These are phyloP conservation scores for Rhodotorula sp. DNA, from an alignment of 1,284 basidiomycete species.

Conservation along the genomic window DNA sequence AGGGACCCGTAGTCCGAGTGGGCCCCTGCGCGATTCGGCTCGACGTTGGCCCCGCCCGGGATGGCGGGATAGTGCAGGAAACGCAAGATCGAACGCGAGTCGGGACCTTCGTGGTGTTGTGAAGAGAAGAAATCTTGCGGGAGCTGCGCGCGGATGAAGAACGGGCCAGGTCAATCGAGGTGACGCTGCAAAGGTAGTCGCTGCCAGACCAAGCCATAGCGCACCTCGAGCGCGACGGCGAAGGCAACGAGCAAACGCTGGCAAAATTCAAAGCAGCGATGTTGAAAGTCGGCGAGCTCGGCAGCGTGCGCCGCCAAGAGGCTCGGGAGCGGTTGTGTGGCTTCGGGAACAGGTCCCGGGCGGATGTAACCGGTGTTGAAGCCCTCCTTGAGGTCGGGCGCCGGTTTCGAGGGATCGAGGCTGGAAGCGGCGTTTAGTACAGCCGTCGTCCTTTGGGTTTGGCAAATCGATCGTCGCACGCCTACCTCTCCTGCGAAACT, in stretches of 20 bases:
- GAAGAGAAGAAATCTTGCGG: slow-evolving; percentile 24
- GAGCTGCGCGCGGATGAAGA: slow-evolving; percentile 5
- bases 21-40: slow-evolving; percentile 34
- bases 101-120: slow-evolving; percentile 12
- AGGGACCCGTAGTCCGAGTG: slow-evolving; percentile 33
- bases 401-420: slow-evolving; percentile 30
- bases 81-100: slow-evolving; percentile 32
- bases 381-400: slow-evolving; percentile 36
- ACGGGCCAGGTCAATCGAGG: no score
- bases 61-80: slow-evolving; percentile 37
- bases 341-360: slow-evolving; percentile 1
- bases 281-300: slow-evolving; percentile 24
- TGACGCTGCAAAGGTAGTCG: accelerated
- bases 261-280: slow-evolving; percentile 34
- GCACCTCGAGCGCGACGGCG: slow-evolving; percentile 27
- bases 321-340: slow-evolving; percentile 26
- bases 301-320: slow-evolving; percentile 13
- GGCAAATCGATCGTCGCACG: no score
- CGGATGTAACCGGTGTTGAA: slow-evolving; percentile 32
- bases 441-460: no score
- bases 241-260: slow-evolving; percentile 34
- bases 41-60: slow-evolving; percentile 7
- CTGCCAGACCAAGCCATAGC: background rate
- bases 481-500: slow-evolving; percentile 31
- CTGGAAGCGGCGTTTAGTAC: background rate